Conservation (phyloP, 2,329 filamentous ascomycete genomes). For the Colletotrichum cuscutae region DNA sequence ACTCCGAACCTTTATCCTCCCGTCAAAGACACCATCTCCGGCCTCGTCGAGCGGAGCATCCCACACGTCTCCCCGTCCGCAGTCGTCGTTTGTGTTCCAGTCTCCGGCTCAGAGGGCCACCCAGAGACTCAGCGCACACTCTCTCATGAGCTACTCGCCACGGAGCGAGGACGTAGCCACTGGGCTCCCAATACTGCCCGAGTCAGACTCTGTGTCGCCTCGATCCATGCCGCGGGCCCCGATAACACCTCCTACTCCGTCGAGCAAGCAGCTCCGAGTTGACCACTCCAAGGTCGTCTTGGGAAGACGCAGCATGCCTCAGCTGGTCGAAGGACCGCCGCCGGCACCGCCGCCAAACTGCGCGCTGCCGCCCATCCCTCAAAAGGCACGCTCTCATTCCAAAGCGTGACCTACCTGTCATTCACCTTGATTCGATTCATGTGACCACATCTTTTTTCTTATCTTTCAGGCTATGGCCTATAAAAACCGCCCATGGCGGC, state of each 20-base stretch:
- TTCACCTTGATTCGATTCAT: neutral
- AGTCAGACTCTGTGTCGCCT: neutral
- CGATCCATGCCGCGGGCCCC: neutral
- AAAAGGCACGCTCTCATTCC: neutral
- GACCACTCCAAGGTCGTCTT: constrained; percentile 37
- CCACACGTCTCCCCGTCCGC: constrained; percentile 40
- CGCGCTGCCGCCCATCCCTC: constrained; percentile 64
- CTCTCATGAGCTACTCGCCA: neutral
- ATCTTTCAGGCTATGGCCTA: neutral
- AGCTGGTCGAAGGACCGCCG: constrained; percentile 61
- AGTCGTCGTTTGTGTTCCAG: constrained; percentile 46
- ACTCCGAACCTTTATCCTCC: constrained; percentile 34
- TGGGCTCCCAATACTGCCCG: neutral
- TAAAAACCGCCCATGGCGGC: constrained; percentile 8
- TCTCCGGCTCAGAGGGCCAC: constrained; percentile 32
- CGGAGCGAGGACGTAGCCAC: neutral
- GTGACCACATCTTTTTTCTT: neutral
- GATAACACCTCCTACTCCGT: constrained; percentile 3
- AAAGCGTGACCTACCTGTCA: neutral
- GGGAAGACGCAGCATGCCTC: constrained; percentile 61
- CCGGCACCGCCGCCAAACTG: constrained; percentile 65
- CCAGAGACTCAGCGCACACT: constrained; percentile 38
- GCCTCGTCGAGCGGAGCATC: constrained; percentile 35
- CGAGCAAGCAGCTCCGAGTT: neutral
- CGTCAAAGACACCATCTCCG: constrained; percentile 25